These are phyloP conservation scores for Paradendryphiella salina DNA, from an alignment of 2,329 filamentous ascomycete species.

Conservation along the genomic window DNA sequence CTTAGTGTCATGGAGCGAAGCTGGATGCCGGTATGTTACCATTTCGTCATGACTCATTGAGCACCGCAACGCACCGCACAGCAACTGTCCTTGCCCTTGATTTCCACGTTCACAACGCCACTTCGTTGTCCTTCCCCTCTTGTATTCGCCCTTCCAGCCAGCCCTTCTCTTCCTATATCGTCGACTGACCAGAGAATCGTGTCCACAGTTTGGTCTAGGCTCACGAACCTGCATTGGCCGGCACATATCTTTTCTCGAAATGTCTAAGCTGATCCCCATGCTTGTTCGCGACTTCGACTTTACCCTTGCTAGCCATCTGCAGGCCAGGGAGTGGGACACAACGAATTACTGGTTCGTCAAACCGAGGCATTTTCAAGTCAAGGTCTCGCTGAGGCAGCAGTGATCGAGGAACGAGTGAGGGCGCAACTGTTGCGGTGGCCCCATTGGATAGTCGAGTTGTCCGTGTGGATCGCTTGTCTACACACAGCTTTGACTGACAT, in stretches of 20 bases:
- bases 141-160: not conserved
- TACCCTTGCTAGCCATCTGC: constrained; percentile 9
- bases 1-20: constrained; percentile 22
- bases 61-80: no score
- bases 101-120: not conserved
- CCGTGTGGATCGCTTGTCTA: not conserved
- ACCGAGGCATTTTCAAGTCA: constrained; percentile 10
- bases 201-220: constrained; percentile 21
- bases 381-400: constrained; percentile 5
- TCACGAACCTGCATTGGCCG: constrained; percentile 26
- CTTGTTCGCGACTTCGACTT: constrained; percentile 23
- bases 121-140: not conserved
- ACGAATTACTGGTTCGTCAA: constrained; percentile 22
- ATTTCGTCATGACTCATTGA: not conserved
- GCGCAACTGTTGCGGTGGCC: not conserved
- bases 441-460: not conserved
- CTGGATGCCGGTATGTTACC: constrained; percentile 24
- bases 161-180: not conserved
- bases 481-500: not conserved
- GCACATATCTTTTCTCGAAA: constrained; percentile 20
- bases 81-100: not conserved
- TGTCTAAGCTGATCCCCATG: constrained; percentile 13
- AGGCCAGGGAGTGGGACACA: constrained; percentile 14
- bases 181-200: not conserved
- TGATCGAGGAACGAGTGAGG: not conserved